Base-by-base conservation (phyloP, 2,329 filamentous ascomycete species). In the Fusarium globosum region DNA sequence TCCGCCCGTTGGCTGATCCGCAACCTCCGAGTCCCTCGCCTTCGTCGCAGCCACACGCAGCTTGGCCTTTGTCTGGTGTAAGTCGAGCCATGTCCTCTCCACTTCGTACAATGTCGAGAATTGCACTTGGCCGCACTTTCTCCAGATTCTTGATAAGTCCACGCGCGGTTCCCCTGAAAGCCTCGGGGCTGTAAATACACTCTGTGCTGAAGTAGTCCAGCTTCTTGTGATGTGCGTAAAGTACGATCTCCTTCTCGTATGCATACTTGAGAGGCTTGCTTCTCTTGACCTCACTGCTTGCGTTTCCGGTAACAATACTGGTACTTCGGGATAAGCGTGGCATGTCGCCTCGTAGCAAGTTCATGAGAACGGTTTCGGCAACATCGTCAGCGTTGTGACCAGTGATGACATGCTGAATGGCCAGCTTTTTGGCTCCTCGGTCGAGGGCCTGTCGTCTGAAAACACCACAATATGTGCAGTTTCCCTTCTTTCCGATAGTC, bases 181-280 rank as follows among this genome's bases (percentile, higher is more conserved):
- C 96, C 83, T 99, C 96, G 0, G 96, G 96, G 61, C 94, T 97
- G 85, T 99, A 99, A 69, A 99, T 95, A 86, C 96, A 99, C 83
- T 99, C 96, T 0, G 96, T 99, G 79, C 92, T 97, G 83, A 99
- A 99, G 83, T 99, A 99, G 81, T 98, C 95, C 72, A 99, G 87
- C 82, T 95, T 95, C 83, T 96, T 97, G 85, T 99, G 95, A 80
- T 98, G 94, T 10, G 96, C 96, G 80, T 99, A 99, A 11, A 99
- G 87, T 23, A 99, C 96, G 75, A 99, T 99, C 81, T 99, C 96
- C 84, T 99, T 99, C 81, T 99, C 96, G 80, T 98, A 99, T 4
- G 96, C 95, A 81, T 98, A 99, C 82, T 99, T 98, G 51, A 99
- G 87, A 20, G 96, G 96, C 83, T 99, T 99, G 83, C 94, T 97